Base-by-base conservation (phyloP, 169 alveolate genomes). In the Cryptosporidium parvum region DNA sequence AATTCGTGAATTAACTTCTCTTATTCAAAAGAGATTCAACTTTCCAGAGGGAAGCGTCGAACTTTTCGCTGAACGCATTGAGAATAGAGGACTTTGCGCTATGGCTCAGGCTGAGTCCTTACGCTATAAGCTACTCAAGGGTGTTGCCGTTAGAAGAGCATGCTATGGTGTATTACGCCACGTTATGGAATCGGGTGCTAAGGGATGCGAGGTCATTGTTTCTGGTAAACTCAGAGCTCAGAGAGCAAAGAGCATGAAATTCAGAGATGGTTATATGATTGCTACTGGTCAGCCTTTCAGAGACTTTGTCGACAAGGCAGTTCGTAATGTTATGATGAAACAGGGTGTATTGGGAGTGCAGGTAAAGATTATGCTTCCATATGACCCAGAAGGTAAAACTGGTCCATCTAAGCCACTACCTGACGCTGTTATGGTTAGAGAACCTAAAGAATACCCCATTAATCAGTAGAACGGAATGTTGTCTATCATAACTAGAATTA, bases 201-300 rank as follows among this genome's bases (percentile, higher is more conserved):
- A 97, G 95, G 99, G 99, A 69, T 98, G 99, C 86, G 99, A 99
- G 94, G 99, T 98, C 86, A 98, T 98, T 91, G 99, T 99, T 86
- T 97, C 99, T 75, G 99, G 99, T 21, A 99, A 99, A 96, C 95
- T 99, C 84, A 96, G 99, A 86, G 99, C 99, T 69, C 99, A 99
- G 95, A 98, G 99, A 94, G 99, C 99, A 87, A 99, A 99, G 97
- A 97, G 99, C 91, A 98, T 97, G 99, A 98, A 98, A 94, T 98
- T 97, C 96, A 98, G 97, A 95, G 97, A 96, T 91, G 99, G 99
- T 35, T 98, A 98, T 94, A 93, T 99, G 94, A 97, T 99, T 94
- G 97, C 99, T 85, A 98, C 99, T 67, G 99, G 99, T 75, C 98
- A 98, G 94, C 99, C 99, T 39, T 96, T 97, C 92, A 94, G 94